A percentile compares a stretch with the other conserved stretches of the same genome.
Conservation (phyloP, 768 basidiomycete genomes). For the Cystoderma amianthinum region DNA sequence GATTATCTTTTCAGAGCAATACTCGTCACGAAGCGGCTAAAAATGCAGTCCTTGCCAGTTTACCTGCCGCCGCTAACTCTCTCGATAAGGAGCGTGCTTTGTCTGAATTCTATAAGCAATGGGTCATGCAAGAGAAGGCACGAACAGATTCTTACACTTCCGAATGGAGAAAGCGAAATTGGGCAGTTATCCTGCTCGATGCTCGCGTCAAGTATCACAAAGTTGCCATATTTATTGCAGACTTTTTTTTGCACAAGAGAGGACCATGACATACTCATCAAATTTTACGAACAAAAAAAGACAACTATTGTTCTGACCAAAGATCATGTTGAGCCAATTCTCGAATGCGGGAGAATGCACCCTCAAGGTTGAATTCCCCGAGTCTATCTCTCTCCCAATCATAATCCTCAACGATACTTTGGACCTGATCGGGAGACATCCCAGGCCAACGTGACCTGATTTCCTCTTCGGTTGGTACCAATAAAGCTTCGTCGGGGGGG, state of each 20-base stretch:
- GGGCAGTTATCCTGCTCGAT: slow-evolving; percentile 47
- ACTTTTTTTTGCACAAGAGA: slow-evolving; percentile 15
- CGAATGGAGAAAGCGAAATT: slow-evolving; percentile 64
- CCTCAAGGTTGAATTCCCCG: slow-evolving; percentile 49
- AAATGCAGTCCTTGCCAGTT: slow-evolving; percentile 44
- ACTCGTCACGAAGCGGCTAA: slow-evolving; percentile 72
- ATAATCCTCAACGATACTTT: slow-evolving; percentile 53
- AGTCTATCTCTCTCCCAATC: slow-evolving; percentile 53
- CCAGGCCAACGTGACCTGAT: slow-evolving; percentile 71
- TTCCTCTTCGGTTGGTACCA: slow-evolving; percentile 51
- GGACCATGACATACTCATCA: slow-evolving; percentile 4
- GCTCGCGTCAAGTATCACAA: slow-evolving; percentile 47
- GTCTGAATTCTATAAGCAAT: slow-evolving; percentile 66
- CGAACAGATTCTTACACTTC: slow-evolving; percentile 53
- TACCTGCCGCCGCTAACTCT: slow-evolving; percentile 41
- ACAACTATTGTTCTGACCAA: slow-evolving; percentile 18
- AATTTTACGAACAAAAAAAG: slow-evolving; percentile 2
- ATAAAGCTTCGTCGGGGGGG: slow-evolving; percentile 49
- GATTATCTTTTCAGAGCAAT: slow-evolving; percentile 50
- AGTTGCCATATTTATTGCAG: slow-evolving; percentile 24
- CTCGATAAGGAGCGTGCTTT: slow-evolving; percentile 63
- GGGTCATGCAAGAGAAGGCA: slow-evolving; percentile 63
- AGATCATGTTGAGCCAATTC: slow-evolving; percentile 51
- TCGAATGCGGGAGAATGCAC: slow-evolving; percentile 54
- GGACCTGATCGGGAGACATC: slow-evolving; percentile 58